These are phyloP conservation scores for Knufia petricola DNA, from an alignment of 2,329 filamentous ascomycete genomes.

Conservation along the genomic window DNA sequence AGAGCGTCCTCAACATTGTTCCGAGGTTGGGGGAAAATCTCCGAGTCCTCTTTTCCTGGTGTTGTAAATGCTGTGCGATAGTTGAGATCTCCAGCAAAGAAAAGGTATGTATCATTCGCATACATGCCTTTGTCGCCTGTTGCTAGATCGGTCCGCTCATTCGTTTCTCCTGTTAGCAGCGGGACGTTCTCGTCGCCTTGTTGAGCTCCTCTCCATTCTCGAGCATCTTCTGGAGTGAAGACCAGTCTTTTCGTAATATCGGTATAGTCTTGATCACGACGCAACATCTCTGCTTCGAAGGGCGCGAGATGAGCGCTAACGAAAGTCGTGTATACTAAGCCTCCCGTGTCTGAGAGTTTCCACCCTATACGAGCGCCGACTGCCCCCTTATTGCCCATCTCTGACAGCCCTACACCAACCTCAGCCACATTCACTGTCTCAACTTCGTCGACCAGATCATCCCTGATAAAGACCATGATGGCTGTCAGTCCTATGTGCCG, in stretches of 20 bases:
- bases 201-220: conserved; percentile 7
- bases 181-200: conserved; percentile 32
- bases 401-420: conserved; percentile 71
- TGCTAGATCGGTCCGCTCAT: conserved; percentile 23
- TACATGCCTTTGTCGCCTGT: conserved; percentile 51
- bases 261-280: conserved; percentile 81
- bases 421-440: conserved; percentile 63
- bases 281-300: conserved; percentile 67
- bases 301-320: conserved; percentile 81
- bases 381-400: conserved; percentile 94
- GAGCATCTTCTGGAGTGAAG: conserved; percentile 43
- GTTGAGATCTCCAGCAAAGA: conserved; percentile 87
- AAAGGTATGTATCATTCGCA: conserved; percentile 63
- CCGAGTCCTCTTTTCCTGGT: conserved; percentile 50
- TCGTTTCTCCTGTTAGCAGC: conserved; percentile 14
- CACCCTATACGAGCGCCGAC: conserved; percentile 62
- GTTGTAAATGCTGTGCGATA: conserved; percentile 69
- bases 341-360: conserved; percentile 26
- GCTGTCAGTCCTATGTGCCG: conserved; percentile 82
- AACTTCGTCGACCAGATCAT: conserved; percentile 49
- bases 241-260: conserved; percentile 70
- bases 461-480: conserved; percentile 71
- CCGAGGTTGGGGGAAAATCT: conserved; percentile 54
- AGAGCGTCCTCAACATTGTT: conserved; percentile 41
- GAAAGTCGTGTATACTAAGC: conserved; percentile 62